Base-by-base conservation (phyloP, 2,329 filamentous ascomycete species). In the Pestalotiopsis sp. region DNA sequence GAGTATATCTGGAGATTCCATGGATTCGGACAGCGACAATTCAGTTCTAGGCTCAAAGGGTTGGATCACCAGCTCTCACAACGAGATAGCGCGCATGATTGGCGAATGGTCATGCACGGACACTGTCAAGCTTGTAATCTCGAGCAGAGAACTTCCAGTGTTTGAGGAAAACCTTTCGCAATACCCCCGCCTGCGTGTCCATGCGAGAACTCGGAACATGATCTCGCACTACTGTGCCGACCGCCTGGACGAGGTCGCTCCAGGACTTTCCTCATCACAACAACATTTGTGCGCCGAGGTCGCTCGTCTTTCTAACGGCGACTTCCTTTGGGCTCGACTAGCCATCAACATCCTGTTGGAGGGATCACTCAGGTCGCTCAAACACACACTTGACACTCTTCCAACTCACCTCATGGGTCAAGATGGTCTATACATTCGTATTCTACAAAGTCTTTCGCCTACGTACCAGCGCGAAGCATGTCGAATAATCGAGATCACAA, bases 391-490 rank as follows among this genome's bases (percentile, higher is more conserved):
- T 31, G 72, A 78, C 66, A 77, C 76, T 1, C 67, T 79, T 17
- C 77, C 77, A 4, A 67, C 73, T 5, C 74, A 74, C 7, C 77
- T 79, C 2, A 77, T 76, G 17, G 77, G 77, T 5, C 69, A 73
- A 0, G 75, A 78, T 20, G 77, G 77, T 9, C 70, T 79, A 5
- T 79, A 79, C 52, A 78, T 78, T 76, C 73, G 73, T n/a, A 78
- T 79, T 72, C 71, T 79, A 4, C 70, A 78, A 67, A 76, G 73
- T 36, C 71, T 79, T 6, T 72, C 69, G 27, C 74, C 61, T 3
- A 72, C 75, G 45, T 25, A 74, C 14, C 73, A 75, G 57, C 71
- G 72, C 6, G 72, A 72, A 52, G 75, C 76, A 64, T 77, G 71
- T 31, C 74, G 75, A 49, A 76, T 79, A 56, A 78, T 78, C 39